A percentile compares a stretch with the other conserved stretches of the same genome.
These are phyloP conservation scores for Cyclocybe cylindracea DNA, from an alignment of 768 basidiomycete species.

Conservation along the genomic window DNA sequence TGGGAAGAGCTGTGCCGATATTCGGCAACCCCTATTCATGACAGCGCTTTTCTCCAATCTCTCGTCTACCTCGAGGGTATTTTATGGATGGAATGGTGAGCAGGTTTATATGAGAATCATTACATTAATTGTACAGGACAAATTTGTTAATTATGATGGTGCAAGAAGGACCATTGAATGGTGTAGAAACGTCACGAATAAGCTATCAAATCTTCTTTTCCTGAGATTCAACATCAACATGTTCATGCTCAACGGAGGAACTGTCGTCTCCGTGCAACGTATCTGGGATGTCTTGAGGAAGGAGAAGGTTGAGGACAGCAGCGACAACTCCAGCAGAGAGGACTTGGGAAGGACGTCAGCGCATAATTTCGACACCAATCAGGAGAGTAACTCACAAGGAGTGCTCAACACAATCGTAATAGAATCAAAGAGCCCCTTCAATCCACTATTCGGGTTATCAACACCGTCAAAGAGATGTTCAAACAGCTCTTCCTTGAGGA, in stretches of 20 bases:
- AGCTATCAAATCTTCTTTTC: constrained; percentile 9
- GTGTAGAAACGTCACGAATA: no score
- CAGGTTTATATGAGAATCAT: no score
- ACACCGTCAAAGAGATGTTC: constrained; percentile 72
- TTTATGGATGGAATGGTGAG: no score
- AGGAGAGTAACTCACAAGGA: constrained; percentile 63
- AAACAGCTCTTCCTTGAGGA: constrained; percentile 67
- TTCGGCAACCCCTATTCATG: no score
- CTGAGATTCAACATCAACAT: constrained; percentile 31
- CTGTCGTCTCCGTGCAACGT: constrained; percentile 11
- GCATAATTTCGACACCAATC: no score
- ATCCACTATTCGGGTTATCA: constrained; percentile 46
- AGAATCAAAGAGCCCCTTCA: constrained; percentile 71
- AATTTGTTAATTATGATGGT: no score
- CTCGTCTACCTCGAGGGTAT: no score
- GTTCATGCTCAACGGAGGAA: constrained; percentile 22
- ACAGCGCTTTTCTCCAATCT: no score
- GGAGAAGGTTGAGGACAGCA: constrained; percentile 54
- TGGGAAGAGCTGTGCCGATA: no score
- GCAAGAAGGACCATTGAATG: no score
- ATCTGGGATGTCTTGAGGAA: constrained; percentile 41
- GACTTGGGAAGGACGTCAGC: constrained; percentile 4
- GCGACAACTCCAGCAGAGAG: constrained; percentile 55
- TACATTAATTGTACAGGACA: no score
- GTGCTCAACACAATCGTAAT: constrained; percentile 82